Evolutionary conservation across 768 basidiomycete species (phyloP).

Genomic region (Postia placenta): DNA sequence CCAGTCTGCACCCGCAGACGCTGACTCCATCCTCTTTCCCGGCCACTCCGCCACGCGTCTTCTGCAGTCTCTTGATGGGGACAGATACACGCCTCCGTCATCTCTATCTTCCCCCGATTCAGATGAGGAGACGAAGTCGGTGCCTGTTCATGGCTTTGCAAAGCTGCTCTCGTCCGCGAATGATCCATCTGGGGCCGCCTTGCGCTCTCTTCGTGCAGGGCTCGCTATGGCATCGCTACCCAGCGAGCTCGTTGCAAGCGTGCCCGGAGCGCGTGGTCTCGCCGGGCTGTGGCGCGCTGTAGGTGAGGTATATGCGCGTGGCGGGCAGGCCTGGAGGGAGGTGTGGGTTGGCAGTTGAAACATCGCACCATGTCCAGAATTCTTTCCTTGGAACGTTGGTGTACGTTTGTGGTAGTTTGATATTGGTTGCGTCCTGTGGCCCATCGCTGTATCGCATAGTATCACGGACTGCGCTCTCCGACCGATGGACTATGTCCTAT

Average conservation of each 20-base stretch:
- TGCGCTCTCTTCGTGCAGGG: slow-evolving; percentile 13
- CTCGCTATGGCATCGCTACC: slow-evolving; percentile 6
- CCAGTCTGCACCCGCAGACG: slow-evolving; percentile 19
- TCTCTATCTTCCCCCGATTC: neutral
- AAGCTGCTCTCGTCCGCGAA: slow-evolving; percentile 11
- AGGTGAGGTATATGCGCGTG: slow-evolving; percentile 13
- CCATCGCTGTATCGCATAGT: too few species aligned
- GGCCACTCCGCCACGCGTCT: slow-evolving; percentile 16
- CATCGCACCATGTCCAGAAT: too few species aligned
- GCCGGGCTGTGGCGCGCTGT: slow-evolving; percentile 15
- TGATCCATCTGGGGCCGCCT: slow-evolving; percentile 13
- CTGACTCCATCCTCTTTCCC: slow-evolving; percentile 29
- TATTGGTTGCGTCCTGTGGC: too few species aligned
- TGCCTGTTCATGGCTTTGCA: slow-evolving; percentile 8
- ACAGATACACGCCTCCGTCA: neutral
- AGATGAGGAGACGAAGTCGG: neutral
- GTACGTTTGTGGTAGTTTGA: too few species aligned
- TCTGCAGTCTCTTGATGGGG: neutral
- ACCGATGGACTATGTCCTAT: too few species aligned
- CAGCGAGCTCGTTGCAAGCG: slow-evolving; percentile 5
- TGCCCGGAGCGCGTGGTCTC: slow-evolving; percentile 7
- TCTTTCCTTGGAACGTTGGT: too few species aligned
- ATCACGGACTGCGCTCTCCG: too few species aligned
- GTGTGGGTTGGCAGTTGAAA: slow-evolving; percentile 8
- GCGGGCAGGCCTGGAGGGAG: slow-evolving; percentile 20